Evolutionary conservation across 2,329 filamentous ascomycete species (phyloP).

Genomic region (Arachnomyces sp.): DNA sequence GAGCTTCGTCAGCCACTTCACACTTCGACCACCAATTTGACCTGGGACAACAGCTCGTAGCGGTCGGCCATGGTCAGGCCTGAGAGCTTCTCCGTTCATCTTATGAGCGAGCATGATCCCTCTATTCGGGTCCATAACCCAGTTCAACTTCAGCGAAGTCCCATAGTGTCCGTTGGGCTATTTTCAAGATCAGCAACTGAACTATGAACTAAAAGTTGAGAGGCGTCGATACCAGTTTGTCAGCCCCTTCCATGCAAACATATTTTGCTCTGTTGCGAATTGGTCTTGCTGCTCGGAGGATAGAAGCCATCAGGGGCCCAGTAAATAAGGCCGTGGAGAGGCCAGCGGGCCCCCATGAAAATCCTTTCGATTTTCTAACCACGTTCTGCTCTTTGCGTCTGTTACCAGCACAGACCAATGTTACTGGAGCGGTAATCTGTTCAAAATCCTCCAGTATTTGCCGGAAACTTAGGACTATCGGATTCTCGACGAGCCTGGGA

Average conservation of each 20-base stretch:
- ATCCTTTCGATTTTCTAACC: slow-evolving; percentile 83
- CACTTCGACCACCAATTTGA: slow-evolving; percentile 83
- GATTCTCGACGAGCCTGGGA: slow-evolving; percentile 63
- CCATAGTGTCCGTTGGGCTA: slow-evolving; percentile 81
- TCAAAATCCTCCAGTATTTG: slow-evolving; percentile 68
- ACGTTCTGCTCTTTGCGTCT: slow-evolving; percentile 87
- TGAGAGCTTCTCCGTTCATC: slow-evolving; percentile 79
- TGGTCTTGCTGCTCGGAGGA: slow-evolving; percentile 62
- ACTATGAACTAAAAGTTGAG: neutral
- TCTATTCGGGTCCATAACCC: slow-evolving; percentile 74
- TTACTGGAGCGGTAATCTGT: slow-evolving; percentile 78
- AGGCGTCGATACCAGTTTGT: slow-evolving; percentile 53
- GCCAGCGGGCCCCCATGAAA: slow-evolving; percentile 86
- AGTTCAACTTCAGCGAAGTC: slow-evolving; percentile 79
- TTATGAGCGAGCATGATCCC: slow-evolving; percentile 82
- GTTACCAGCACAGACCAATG: slow-evolving; percentile 86
- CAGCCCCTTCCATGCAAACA: slow-evolving; percentile 85
- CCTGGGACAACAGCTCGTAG: slow-evolving; percentile 77
- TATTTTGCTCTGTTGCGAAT: slow-evolving; percentile 61
- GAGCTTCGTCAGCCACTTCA: slow-evolving; percentile 84
- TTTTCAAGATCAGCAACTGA: slow-evolving; percentile 6
- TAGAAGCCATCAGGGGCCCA: slow-evolving; percentile 65
- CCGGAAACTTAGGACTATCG: slow-evolving; percentile 62
- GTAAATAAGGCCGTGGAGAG: slow-evolving; percentile 85
- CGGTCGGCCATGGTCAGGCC: slow-evolving; percentile 80